Conservation (phyloP, 148 eudicot species). For the Euryodendron excelsum region DNA sequence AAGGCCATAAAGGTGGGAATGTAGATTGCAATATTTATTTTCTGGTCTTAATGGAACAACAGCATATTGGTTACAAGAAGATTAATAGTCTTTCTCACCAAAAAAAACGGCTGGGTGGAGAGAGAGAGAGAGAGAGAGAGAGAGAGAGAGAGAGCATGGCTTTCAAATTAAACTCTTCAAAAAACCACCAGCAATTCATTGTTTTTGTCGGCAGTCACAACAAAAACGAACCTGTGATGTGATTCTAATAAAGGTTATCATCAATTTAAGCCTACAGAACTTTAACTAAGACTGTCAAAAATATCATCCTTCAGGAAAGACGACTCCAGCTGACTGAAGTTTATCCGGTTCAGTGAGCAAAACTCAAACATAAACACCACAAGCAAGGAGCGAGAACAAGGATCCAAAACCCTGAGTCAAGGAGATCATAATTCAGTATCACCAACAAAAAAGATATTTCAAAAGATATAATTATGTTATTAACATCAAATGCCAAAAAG, state of each 20-base stretch:
- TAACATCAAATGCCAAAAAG: neutral
- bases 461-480: neutral
- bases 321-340: neutral
- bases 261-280: neutral
- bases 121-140: neutral
- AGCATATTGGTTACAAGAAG: too few species aligned
- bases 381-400: constrained; percentile 83
- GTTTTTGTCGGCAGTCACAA: neutral
- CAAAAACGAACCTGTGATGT: neutral
- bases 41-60: too few species aligned
- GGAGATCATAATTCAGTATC: neutral
- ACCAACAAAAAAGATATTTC: neutral
- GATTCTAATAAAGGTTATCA: neutral
- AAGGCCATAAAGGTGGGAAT: too few species aligned
- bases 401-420: constrained; percentile 95
- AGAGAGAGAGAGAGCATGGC: neutral
- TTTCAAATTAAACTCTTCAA: neutral
- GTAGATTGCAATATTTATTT: too few species aligned
- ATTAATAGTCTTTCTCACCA: too few species aligned
- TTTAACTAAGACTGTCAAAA: constrained; percentile 2
- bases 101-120: neutral
- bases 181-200: neutral
- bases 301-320: neutral
- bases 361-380: constrained; percentile 83
- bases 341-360: neutral